These are phyloP conservation scores for Eucalyptus cladocalyx DNA, from an alignment of 345 rosid genomes.

Conservation along the genomic window DNA sequence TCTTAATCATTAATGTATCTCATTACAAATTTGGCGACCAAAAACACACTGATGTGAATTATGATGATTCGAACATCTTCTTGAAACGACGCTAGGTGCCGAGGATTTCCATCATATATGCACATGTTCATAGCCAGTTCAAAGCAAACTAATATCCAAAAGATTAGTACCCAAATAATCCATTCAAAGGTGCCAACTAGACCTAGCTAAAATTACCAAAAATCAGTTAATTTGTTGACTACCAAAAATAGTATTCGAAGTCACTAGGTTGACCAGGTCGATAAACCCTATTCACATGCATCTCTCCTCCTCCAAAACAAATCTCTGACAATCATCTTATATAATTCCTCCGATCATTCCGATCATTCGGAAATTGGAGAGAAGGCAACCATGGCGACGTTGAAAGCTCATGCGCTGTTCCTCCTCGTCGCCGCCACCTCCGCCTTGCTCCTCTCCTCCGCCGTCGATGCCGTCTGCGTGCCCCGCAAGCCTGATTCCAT, in stretches of 20 bases:
- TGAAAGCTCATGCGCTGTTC: not conserved
- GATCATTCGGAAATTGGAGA: not conserved
- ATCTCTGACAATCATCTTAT: not conserved
- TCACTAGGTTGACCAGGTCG: not conserved
- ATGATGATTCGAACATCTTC: rapidly evolving
- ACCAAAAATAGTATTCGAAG: not conserved
- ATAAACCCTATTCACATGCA: not conserved
- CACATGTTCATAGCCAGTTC: not conserved
- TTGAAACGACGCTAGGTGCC: rapidly evolving
- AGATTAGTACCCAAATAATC: not conserved
- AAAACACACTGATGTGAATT: not conserved
- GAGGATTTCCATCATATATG: not conserved
- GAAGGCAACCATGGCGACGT: not conserved
- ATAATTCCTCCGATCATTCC: not conserved
- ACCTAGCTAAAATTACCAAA: not conserved
- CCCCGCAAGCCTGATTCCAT: not conserved
- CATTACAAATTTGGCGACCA: not conserved
- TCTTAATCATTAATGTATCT: not conserved
- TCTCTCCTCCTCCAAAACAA: not conserved
- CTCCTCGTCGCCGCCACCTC: not conserved
- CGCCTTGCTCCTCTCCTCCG: not conserved
- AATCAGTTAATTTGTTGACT: not conserved
- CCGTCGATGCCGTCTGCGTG: not conserved
- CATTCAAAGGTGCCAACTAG: not conserved
- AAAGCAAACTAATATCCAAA: not conserved